A percentile compares a stretch with the other conserved stretches of the same genome.
phyloP scores from a whole-genome alignment of 116 monocot genomes.

The Dioscorea cayenensis region DNA sequence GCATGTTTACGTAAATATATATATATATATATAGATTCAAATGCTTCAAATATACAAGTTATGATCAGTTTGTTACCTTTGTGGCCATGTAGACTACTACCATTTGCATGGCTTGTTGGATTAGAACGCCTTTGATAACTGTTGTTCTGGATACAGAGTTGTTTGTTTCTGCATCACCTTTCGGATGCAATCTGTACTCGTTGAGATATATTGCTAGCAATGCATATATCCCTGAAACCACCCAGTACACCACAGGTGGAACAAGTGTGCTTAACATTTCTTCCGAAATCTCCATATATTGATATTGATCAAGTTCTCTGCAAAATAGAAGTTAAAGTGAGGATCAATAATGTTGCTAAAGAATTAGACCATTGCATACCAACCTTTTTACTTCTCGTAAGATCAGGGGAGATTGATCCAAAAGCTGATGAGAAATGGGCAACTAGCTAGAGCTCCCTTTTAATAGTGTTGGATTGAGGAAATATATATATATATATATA shows the following conservation, averaged over 20 bases:
- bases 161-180: constrained; percentile 19
- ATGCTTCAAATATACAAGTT: too few species aligned
- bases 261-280: constrained; percentile 14
- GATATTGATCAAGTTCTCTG: too few species aligned
- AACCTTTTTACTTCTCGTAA: too few species aligned
- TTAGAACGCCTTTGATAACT: constrained; percentile 20
- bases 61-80: constrained; percentile 4
- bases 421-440: too few species aligned
- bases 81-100: constrained; percentile 14
- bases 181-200: constrained; percentile 20
- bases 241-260: constrained; percentile 25
- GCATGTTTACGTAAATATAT: not conserved
- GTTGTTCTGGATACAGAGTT: constrained; percentile 22
- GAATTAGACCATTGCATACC: too few species aligned
- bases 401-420: too few species aligned
- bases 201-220: constrained; percentile 5
- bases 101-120: constrained; percentile 23
- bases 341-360: too few species aligned
- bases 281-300: constrained; percentile 26
- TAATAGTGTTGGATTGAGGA: too few species aligned
- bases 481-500: too few species aligned
- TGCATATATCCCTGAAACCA: constrained; percentile 21
- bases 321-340: too few species aligned
- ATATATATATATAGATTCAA: too few species aligned
- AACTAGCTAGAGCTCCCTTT: too few species aligned